Evolutionary conservation across 2,329 filamentous ascomycete genomes (phyloP), one percentile per base, ranked within the genome.

Genomic region (Nemania abortiva): DNA sequence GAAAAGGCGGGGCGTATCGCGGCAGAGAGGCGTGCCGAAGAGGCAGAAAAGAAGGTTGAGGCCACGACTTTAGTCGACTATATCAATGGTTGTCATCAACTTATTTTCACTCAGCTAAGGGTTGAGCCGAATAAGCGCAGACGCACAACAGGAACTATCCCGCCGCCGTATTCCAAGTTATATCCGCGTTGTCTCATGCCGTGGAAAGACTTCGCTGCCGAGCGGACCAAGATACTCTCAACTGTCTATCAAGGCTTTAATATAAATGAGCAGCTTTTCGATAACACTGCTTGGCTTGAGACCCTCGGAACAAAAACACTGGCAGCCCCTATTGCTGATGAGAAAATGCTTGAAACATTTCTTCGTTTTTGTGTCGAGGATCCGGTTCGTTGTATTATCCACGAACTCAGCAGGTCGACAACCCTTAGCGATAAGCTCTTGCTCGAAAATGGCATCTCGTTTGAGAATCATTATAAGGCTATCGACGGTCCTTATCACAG

Each of bases 281-380:
- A 79, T 65, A 76, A 47, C 66, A 50, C 55, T 6, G 47, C 18
- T 39, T 75, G 75, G 60, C 70, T 81, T 3, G 18, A 53, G 27
- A 69, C 64, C 18, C 53, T 77, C 20, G 77, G 76, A 24, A 45
- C 73, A 0, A 72, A 75, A 50, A 45, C 77, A 7, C 63, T 70
- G 1, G 9, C 47, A 27, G 69, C 64, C 10, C 59, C 49, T 31
- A 71, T 77, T 18, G 71, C 69, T 3, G 65, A 77, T 57, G 73
- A 82, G 59, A 81, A 77, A 60, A 56, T 31, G 31, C 76, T 81
- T 18, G 73, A 81, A 65, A 69, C 71, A 42, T 77, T 80, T 39
- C 59, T 77, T 11, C 65, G 79, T 29, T 73, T 69, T 11, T 74
- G 74, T 63, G 73, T 81, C 0, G 74, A 79, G 61, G 73, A 79